Conservation (phyloP, 169 alveolate genomes). For the Eimeria necatrix region DNA sequence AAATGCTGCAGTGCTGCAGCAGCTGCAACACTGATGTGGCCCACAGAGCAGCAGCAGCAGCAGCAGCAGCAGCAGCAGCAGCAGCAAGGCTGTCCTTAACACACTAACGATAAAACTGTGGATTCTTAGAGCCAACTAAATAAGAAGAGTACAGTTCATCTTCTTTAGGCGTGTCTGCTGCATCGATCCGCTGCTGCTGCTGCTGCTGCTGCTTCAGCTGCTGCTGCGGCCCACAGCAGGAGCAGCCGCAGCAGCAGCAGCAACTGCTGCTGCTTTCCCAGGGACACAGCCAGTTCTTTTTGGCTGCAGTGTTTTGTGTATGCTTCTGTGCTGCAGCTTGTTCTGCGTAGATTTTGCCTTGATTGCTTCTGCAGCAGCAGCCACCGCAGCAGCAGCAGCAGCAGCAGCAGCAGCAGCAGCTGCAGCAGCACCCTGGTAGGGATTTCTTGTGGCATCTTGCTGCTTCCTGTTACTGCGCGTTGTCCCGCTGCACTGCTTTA, state of each 20-base stretch:
- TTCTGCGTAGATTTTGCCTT: background rate
- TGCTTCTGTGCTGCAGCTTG: conserved; percentile 16
- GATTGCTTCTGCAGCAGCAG: no score
- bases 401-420: conserved; percentile 13
- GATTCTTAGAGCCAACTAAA: no score
- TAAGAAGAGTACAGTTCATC: no score
- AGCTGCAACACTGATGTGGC: background rate
- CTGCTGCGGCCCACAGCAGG: background rate
- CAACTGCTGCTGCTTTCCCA: background rate
- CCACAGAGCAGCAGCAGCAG: background rate
- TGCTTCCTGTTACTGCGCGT: background rate
- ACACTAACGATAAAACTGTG: no score
- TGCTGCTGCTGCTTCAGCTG: background rate
- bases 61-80: background rate
- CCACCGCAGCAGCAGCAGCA: background rate
- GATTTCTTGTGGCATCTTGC: background rate
- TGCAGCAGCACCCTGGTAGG: background rate
- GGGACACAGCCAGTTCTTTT: background rate
- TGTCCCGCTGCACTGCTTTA: background rate
- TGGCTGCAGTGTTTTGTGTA: conserved; percentile 2
- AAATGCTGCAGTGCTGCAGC: conserved; percentile 1
- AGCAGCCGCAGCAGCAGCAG: background rate
- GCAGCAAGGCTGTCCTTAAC: no score
- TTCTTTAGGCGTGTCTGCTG: no score
- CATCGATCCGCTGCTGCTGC: no score